A percentile compares a stretch with the other conserved stretches of the same genome.
Conservation (phyloP, 306 rosid genomes). For the Trifolium subterraneum region DNA sequence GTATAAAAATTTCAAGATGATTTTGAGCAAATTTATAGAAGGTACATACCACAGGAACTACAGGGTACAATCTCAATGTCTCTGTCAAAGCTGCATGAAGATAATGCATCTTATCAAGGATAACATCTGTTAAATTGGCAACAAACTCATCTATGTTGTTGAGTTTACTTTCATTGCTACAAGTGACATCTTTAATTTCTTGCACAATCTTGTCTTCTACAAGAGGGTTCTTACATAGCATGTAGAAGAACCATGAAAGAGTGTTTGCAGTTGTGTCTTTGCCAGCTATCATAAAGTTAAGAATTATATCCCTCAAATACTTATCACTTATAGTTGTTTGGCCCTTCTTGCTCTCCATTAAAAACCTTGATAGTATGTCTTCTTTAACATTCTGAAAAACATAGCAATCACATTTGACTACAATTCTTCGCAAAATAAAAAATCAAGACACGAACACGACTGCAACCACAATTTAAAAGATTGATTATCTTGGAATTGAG, state of each 20-base stretch:
- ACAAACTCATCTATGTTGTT: slow-evolving; percentile 52
- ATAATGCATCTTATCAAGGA: slow-evolving; percentile 78
- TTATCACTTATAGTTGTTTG: slow-evolving; percentile 60
- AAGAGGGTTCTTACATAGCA: slow-evolving; percentile 80
- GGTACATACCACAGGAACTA: slow-evolving; percentile 60
- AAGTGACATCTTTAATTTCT: slow-evolving; percentile 60
- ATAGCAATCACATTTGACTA: not conserved
- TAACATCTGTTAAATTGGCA: slow-evolving; percentile 53
- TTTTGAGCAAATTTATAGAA: not conserved
- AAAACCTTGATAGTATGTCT: slow-evolving; percentile 81
- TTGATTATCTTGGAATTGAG: too few relatives aligned
- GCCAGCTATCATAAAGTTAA: slow-evolving; percentile 78
- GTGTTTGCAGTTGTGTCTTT: slow-evolving; percentile 77
- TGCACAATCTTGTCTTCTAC: slow-evolving; percentile 68
- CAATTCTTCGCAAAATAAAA: too few relatives aligned
- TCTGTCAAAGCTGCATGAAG: slow-evolving; percentile 83
- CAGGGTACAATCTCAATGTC: slow-evolving; percentile 83
- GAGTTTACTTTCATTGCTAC: slow-evolving; percentile 37
- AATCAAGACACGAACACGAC: too few relatives aligned
- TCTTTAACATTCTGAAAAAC: slow-evolving; percentile 58
- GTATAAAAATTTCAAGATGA: too few relatives aligned
- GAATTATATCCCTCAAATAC: slow-evolving; percentile 69
- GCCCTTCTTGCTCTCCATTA: slow-evolving; percentile 68
- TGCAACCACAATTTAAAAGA: too few relatives aligned
- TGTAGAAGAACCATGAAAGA: slow-evolving; percentile 82